Conservation (phyloP, 1,139 yeast genomes). For the Yueomyces sp. region DNA sequence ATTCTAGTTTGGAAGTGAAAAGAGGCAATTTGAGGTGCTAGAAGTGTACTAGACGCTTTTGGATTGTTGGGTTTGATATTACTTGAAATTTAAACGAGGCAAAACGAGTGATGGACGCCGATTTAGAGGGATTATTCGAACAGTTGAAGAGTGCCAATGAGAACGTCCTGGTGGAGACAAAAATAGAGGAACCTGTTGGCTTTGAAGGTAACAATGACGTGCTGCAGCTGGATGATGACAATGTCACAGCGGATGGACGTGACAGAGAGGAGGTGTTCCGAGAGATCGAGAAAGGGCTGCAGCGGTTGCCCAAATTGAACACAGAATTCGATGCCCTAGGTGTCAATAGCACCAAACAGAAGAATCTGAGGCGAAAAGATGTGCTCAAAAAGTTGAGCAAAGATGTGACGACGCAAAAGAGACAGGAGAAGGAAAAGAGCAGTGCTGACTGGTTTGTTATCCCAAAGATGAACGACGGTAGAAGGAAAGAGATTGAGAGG, state of each 20-base stretch:
- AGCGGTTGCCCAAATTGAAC: conserved; percentile 18
- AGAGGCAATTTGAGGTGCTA: too few relatives aligned
- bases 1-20: too few relatives aligned
- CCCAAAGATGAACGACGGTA: conserved; percentile 70
- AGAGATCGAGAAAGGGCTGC: conserved; percentile 18
- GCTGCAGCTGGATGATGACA: conserved; percentile 13
- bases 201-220: conserved; percentile 7
- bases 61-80: too few relatives aligned
- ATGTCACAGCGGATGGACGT: conserved; percentile 2
- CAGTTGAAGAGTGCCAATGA: not conserved
- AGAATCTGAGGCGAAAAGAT: conserved; percentile 1
- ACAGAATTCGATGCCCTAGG: conserved; percentile 19
- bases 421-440: conserved; percentile 2
- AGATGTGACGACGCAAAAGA: conserved; percentile 11
- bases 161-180: not conserved
- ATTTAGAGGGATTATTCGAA: not conserved
- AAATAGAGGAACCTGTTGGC: not conserved
- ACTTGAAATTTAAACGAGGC: too few relatives aligned
- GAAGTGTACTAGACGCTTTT: too few relatives aligned
- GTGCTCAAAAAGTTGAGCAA: conserved; percentile 9
- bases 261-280: conserved; percentile 13
- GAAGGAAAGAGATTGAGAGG: conserved; percentile 43
- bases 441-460: conserved; percentile 62
- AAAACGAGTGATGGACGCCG: not conserved
- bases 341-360: conserved; percentile 4